Conservation (phyloP, 2,329 filamentous ascomycete genomes). For the Plenodomus lindquistii region DNA sequence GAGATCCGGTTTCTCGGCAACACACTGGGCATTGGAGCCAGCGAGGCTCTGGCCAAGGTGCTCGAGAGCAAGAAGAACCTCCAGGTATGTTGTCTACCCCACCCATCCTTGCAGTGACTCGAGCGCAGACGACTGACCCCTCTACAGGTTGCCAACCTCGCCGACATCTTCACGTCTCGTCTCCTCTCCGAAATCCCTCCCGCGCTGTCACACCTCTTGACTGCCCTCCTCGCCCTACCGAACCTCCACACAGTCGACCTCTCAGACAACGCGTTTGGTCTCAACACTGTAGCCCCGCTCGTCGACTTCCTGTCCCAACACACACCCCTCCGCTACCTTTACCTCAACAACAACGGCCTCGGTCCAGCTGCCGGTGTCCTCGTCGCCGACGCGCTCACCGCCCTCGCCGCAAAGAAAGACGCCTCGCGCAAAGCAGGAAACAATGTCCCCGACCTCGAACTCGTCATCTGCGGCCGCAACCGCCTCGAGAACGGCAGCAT, state of each 20-base stretch:
- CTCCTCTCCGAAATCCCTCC: constrained; percentile 92
- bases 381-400: constrained; percentile 83
- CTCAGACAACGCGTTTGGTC: constrained; percentile 96
- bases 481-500: constrained; percentile 94
- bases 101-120: neutral
- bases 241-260: constrained; percentile 90
- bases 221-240: constrained; percentile 81
- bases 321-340: constrained; percentile 87
- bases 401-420: constrained; percentile 82
- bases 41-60: constrained; percentile 80
- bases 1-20: constrained; percentile 89
- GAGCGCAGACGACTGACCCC: constrained; percentile 11
- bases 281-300: constrained; percentile 91
- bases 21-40: constrained; percentile 87
- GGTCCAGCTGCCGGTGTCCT: constrained; percentile 88
- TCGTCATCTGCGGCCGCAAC: constrained; percentile 96
- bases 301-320: constrained; percentile 89
- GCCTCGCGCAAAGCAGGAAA: constrained; percentile 72
- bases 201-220: constrained; percentile 82
- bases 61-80: constrained; percentile 83
- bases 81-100: constrained; percentile 56
- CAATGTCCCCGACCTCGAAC: constrained; percentile 82
- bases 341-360: constrained; percentile 97
- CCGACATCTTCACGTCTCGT: constrained; percentile 96
- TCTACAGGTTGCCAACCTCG: constrained; percentile 76